phyloP scores from a whole-genome alignment of 2,329 filamentous ascomycete genomes.

The Coniochaeta sp. region DNA sequence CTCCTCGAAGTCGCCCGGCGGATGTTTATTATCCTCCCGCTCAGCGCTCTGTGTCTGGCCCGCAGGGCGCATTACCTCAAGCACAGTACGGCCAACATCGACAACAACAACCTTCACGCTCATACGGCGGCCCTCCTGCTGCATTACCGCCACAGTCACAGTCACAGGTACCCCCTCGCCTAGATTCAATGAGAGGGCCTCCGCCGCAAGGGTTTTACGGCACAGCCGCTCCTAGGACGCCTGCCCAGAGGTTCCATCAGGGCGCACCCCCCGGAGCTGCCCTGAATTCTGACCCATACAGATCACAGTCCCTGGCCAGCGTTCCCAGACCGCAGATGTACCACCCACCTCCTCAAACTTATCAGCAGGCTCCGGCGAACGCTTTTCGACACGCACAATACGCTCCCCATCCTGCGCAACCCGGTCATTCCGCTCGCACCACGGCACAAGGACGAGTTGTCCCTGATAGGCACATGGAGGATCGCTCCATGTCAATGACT shows the following conservation, averaged over 20 bases:
- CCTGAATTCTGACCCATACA: slow-evolving; percentile 76
- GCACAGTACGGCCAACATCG: slow-evolving; percentile 41
- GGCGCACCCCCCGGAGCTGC: slow-evolving; percentile 58
- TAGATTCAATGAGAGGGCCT: slow-evolving; percentile 54
- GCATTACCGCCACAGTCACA: slow-evolving; percentile 31
- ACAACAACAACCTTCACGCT: slow-evolving; percentile 38
- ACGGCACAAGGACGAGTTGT: slow-evolving; percentile 89
- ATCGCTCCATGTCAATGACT: slow-evolving; percentile 94
- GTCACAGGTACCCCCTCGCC: slow-evolving; percentile 12
- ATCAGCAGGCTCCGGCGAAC: slow-evolving; percentile 60
- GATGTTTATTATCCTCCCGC: slow-evolving; percentile 46
- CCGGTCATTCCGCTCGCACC: slow-evolving; percentile 54
- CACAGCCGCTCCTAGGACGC: slow-evolving; percentile 27
- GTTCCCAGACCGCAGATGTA: slow-evolving; percentile 67
- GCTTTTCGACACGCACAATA: slow-evolving; percentile 75
- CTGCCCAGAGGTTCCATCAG: slow-evolving; percentile 54
- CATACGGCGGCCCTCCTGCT: slow-evolving; percentile 45
- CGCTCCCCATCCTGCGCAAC: slow-evolving; percentile 34
- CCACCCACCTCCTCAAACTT: slow-evolving; percentile 53
- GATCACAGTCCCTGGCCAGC: slow-evolving; percentile 87
- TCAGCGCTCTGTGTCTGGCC: slow-evolving; percentile 41
- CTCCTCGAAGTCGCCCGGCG: slow-evolving; percentile 33
- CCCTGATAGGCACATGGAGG: slow-evolving; percentile 75
- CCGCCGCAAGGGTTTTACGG: slow-evolving; percentile 37
- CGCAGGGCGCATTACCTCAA: slow-evolving; percentile 33